phyloP scores from a whole-genome alignment of 2,329 filamentous ascomycete genomes.

The Xylariales sp. region DNA sequence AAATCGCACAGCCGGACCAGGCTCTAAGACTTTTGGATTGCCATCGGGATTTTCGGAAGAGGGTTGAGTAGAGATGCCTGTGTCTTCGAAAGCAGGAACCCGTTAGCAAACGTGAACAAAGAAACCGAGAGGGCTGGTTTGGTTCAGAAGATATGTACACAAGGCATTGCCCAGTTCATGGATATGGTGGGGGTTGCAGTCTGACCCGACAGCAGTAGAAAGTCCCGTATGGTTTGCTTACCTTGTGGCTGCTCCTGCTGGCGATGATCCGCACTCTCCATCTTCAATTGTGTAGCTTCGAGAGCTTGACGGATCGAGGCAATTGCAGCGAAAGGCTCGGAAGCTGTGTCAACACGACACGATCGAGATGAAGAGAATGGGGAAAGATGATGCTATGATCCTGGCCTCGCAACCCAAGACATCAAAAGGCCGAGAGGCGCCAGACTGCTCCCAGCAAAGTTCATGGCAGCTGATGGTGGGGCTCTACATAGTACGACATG shows the following conservation, averaged over 20 bases:
- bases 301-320: neutral
- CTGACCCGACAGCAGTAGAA: slow-evolving; percentile 11
- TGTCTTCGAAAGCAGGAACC: slow-evolving; percentile 1
- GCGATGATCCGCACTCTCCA: slow-evolving; percentile 9
- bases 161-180: slow-evolving; percentile 4
- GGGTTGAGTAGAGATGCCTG: slow-evolving; percentile 8
- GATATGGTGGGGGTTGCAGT: slow-evolving; percentile 7
- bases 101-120: slow-evolving; percentile 11
- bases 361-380: slow-evolving; percentile 2
- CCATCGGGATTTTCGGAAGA: slow-evolving; percentile 7
- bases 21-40: slow-evolving; percentile 4
- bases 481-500: neutral
- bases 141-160: neutral
- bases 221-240: slow-evolving; percentile 11
- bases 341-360: neutral
- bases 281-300: slow-evolving; percentile 2
- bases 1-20: slow-evolving; percentile 12
- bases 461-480: slow-evolving; percentile 4
- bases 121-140: neutral
- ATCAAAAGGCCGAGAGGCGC: slow-evolving; percentile 4
- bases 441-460: slow-evolving; percentile 6
- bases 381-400: slow-evolving; percentile 8
- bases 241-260: slow-evolving; percentile 20
- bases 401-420: too few relatives aligned
- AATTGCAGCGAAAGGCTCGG: neutral